Percentiles rank a stretch among this genome's conserved stretches.
phyloP scores from a whole-genome alignment of 805 yeast species.

The Saccharomycopsis synnaedendra region DNA sequence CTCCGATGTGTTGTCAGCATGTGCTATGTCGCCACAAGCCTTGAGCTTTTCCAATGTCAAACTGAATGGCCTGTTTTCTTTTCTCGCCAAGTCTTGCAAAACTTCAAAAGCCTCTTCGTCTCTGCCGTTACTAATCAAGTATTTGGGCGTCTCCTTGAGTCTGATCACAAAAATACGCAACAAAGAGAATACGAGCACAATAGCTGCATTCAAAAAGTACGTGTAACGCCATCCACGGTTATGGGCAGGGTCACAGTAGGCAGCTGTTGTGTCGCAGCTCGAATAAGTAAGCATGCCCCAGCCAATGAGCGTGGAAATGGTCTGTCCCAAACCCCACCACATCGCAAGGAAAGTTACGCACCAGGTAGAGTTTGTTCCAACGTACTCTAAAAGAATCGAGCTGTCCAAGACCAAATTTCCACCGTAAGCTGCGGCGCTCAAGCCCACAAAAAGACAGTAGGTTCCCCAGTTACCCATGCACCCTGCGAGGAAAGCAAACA shows the following conservation, averaged over 20 bases:
- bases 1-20: slow-evolving; percentile 16
- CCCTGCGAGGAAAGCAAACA: slow-evolving; percentile 43
- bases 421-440: slow-evolving; percentile 37
- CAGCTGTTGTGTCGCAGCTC: slow-evolving; percentile 33
- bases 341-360: slow-evolving; percentile 41
- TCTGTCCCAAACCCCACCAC: slow-evolving; percentile 58
- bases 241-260: slow-evolving; percentile 30
- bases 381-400: slow-evolving; percentile 39
- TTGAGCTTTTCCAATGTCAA: slow-evolving; percentile 37
- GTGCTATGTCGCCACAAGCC: slow-evolving; percentile 30
- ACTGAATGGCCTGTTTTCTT: slow-evolving; percentile 29
- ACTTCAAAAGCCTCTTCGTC: slow-evolving; percentile 37
- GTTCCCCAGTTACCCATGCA: slow-evolving; percentile 38
- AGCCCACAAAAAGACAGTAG: slow-evolving; percentile 36
- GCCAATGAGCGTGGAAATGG: slow-evolving; percentile 37
- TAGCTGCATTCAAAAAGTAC: slow-evolving; percentile 41
- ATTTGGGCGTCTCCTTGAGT: slow-evolving; percentile 47
- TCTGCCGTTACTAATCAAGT: slow-evolving; percentile 38
- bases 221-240: slow-evolving; percentile 57
- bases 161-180: slow-evolving; percentile 33
- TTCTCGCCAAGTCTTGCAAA: slow-evolving; percentile 36
- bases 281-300: slow-evolving; percentile 45
- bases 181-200: slow-evolving; percentile 37
- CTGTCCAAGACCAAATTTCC: slow-evolving; percentile 49
- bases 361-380: slow-evolving; percentile 41